Percentiles rank a stretch among this genome's conserved stretches.
Evolutionary conservation across 2,329 filamentous ascomycete species (phyloP).

Genomic region (Penicillium frequentans): DNA sequence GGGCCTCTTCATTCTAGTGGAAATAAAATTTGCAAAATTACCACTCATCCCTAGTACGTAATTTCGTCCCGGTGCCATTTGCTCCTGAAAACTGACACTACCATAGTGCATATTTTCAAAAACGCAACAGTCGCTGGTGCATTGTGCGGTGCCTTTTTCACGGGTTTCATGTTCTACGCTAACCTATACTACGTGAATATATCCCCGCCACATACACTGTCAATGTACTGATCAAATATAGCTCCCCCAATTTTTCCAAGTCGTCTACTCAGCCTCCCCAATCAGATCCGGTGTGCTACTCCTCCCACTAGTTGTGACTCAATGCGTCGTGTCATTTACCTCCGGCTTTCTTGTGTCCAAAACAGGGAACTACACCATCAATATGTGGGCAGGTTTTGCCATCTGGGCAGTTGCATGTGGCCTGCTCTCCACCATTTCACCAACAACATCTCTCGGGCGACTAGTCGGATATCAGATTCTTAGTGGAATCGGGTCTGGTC

Average conservation of each 20-base stretch:
- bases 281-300: slow-evolving; percentile 5
- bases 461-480: slow-evolving; percentile 3
- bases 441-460: slow-evolving; percentile 1
- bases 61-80: too few species aligned
- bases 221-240: neutral
- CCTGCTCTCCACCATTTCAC: neutral
- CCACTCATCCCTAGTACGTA: slow-evolving; percentile 5
- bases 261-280: slow-evolving; percentile 4
- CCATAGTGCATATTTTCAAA: slow-evolving; percentile 2
- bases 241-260: slow-evolving; percentile 6
- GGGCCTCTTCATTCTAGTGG: slow-evolving; percentile 52
- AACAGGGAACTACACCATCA: slow-evolving; percentile 4
- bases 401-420: slow-evolving; percentile 5
- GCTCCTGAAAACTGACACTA: neutral
- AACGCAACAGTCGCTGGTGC: slow-evolving; percentile 2
- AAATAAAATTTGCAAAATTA: slow-evolving; percentile 51
- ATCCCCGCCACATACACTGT: neutral
- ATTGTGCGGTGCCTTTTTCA: neutral
- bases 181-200: slow-evolving; percentile 1
- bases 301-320: neutral
- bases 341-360: slow-evolving; percentile 3
- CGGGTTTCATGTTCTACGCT: slow-evolving; percentile 3
- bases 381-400: neutral
- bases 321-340: neutral
- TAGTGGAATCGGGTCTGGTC: slow-evolving; percentile 1